phyloP scores from a whole-genome alignment of 208 protist species.

The Crithidia sp. region DNA sequence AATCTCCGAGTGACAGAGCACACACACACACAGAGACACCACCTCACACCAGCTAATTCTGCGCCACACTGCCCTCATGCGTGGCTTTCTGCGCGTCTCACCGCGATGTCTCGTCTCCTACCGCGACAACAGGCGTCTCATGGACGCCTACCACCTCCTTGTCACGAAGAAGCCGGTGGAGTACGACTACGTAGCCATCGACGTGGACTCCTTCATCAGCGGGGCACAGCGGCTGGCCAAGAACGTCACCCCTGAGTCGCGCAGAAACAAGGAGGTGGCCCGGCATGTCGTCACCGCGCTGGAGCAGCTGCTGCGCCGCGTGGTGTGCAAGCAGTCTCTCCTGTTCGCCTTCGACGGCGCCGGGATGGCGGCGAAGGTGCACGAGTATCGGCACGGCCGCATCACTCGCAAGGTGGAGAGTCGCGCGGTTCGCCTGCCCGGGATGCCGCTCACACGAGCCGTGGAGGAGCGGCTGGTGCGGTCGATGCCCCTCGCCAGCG shows the following conservation, averaged over 20 bases:
- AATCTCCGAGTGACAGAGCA: no score
- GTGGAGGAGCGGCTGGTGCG: conserved; percentile 84
- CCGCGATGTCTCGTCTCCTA: conserved; percentile 13
- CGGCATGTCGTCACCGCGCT: conserved; percentile 66
- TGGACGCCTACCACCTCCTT: conserved; percentile 61
- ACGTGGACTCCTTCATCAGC: conserved; percentile 66
- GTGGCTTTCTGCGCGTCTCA: conserved; percentile 7
- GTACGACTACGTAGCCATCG: conserved; percentile 84
- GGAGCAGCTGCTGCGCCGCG: conserved; percentile 69
- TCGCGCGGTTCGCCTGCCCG: conserved; percentile 65
- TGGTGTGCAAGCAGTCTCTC: conserved; percentile 60
- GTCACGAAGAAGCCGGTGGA: conserved; percentile 84
- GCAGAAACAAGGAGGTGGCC: conserved; percentile 63
- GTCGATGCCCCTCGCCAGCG: conserved; percentile 62
- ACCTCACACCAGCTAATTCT: neutral
- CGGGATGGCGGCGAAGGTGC: conserved; percentile 62
- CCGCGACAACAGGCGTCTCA: conserved; percentile 40
- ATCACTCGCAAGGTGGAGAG: conserved; percentile 55
- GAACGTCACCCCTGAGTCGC: conserved; percentile 60
- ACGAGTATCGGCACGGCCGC: conserved; percentile 32
- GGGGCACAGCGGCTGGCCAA: conserved; percentile 71
- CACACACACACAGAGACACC: neutral
- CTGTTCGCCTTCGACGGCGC: conserved; percentile 79
- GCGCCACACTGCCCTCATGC: conserved; percentile 3
- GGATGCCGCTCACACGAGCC: conserved; percentile 61